These are phyloP conservation scores for Aspergillus haitiensis DNA, from an alignment of 495 filamentous ascomycete species.

Conservation along the genomic window DNA sequence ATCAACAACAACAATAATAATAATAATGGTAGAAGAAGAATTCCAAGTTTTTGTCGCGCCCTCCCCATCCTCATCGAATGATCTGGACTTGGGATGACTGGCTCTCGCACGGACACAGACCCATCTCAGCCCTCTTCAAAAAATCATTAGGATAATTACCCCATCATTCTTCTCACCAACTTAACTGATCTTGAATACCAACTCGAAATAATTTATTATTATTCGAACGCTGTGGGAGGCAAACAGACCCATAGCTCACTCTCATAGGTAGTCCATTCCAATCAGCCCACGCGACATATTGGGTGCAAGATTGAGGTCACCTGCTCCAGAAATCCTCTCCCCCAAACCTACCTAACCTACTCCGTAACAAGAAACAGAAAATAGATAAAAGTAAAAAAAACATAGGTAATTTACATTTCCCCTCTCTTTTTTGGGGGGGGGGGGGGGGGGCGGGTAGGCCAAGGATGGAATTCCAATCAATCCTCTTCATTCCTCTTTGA, in stretches of 20 bases:
- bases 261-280: constrained; percentile 8
- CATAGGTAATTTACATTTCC: too few relatives aligned
- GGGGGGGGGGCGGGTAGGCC: background rate
- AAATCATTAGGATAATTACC: background rate
- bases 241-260: constrained; percentile 13
- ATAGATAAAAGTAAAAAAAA: too few relatives aligned
- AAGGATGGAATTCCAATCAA: constrained; percentile 7
- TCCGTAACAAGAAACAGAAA: too few relatives aligned
- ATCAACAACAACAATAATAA: background rate
- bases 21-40: background rate
- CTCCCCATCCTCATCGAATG: constrained; percentile 6
- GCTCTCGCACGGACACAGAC: constrained; percentile 11
- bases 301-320: constrained; percentile 6
- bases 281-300: constrained; percentile 5
- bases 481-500: constrained; percentile 8
- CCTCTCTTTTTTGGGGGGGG: background rate
- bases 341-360: background rate
- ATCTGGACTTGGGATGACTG: constrained; percentile 2
- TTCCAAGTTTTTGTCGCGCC: background rate
- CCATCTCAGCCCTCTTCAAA: constrained; percentile 3
- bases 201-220: constrained; percentile 7
- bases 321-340: constrained; percentile 1
- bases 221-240: constrained; percentile 2
- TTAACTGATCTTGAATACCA: background rate
- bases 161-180: background rate